phyloP scores from a whole-genome alignment of 2,329 filamentous ascomycete genomes.

The Diplocarpon rosae region DNA sequence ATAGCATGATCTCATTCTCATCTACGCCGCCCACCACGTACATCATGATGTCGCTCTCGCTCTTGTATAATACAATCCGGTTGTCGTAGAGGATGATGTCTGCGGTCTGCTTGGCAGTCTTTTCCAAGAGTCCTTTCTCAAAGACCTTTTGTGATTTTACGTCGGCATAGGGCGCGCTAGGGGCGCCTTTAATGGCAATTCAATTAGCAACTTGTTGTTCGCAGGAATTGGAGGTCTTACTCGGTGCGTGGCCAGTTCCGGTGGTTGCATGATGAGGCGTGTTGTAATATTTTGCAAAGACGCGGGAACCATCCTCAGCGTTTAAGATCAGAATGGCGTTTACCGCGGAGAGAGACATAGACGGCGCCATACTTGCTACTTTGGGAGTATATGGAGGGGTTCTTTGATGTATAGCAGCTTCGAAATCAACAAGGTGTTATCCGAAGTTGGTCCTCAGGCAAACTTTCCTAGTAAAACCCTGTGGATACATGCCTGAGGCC shows the following conservation, averaged over 20 bases:
- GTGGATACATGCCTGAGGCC: no score
- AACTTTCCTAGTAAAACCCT: not conserved
- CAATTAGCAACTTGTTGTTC: not conserved
- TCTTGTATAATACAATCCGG: constrained; percentile 93
- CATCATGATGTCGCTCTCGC: constrained; percentile 92
- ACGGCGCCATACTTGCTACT: constrained; percentile 50
- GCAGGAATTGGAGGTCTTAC: not conserved
- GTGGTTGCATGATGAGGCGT: constrained; percentile 47
- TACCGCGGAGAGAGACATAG: constrained; percentile 65
- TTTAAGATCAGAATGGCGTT: constrained; percentile 70
- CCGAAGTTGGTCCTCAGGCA: constrained; percentile 8
- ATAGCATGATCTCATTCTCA: constrained; percentile 94
- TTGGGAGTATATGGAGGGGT: not conserved
- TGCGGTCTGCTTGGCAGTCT: constrained; percentile 89
- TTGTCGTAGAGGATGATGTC: constrained; percentile 98
- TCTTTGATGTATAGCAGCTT: not conserved
- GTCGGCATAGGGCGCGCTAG: constrained; percentile 67
- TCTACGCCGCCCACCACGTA: constrained; percentile 87
- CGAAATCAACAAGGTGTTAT: constrained; percentile 9
- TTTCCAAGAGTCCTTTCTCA: constrained; percentile 89
- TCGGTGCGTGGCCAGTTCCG: not conserved
- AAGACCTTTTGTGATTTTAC: constrained; percentile 92
- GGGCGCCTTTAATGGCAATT: constrained; percentile 29
- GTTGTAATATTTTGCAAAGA: constrained; percentile 90
- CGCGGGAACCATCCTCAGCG: constrained; percentile 78